Conservation (phyloP, 805 yeast genomes). For the Jamesozyma jinghongensis region DNA sequence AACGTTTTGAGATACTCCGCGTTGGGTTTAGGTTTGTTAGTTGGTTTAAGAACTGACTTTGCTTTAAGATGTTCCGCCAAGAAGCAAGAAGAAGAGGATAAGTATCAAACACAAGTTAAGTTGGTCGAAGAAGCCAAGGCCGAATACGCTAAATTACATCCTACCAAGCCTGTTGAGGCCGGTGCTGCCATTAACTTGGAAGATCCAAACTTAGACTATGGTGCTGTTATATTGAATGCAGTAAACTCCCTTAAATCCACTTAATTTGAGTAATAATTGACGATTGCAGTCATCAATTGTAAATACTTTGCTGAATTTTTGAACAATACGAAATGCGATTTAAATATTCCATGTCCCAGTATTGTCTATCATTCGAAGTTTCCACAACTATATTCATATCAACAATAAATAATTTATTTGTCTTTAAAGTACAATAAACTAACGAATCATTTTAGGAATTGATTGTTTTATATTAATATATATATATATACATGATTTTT, state of each 20-base stretch:
- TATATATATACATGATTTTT: slow-evolving; percentile 2
- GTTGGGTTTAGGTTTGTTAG: slow-evolving; percentile 76
- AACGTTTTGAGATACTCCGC: slow-evolving; percentile 86
- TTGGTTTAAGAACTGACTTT: slow-evolving; percentile 82
- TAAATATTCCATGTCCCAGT: too few relatives aligned
- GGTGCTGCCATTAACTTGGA: slow-evolving; percentile 56
- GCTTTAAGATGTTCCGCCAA: slow-evolving; percentile 52
- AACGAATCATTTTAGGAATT: too few relatives aligned
- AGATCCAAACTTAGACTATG: slow-evolving; percentile 87
- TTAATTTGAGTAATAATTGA: background rate
- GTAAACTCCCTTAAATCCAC: slow-evolving; percentile 42
- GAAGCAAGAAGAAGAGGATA: slow-evolving; percentile 47
- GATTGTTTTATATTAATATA: background rate
- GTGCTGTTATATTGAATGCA: slow-evolving; percentile 54
- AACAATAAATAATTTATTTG: background rate
- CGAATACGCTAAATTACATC: slow-evolving; percentile 64
- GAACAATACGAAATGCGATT: background rate
- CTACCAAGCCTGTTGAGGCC: slow-evolving; percentile 29
- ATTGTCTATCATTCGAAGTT: too few relatives aligned
- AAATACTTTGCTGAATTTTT: background rate
- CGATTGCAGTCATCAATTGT: background rate
- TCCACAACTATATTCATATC: background rate
- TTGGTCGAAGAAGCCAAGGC: slow-evolving; percentile 84
- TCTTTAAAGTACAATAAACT: too few relatives aligned
- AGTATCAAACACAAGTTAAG: slow-evolving; percentile 56